phyloP scores from a whole-genome alignment of 768 basidiomycete species.

The Floccularia luteovirens region DNA sequence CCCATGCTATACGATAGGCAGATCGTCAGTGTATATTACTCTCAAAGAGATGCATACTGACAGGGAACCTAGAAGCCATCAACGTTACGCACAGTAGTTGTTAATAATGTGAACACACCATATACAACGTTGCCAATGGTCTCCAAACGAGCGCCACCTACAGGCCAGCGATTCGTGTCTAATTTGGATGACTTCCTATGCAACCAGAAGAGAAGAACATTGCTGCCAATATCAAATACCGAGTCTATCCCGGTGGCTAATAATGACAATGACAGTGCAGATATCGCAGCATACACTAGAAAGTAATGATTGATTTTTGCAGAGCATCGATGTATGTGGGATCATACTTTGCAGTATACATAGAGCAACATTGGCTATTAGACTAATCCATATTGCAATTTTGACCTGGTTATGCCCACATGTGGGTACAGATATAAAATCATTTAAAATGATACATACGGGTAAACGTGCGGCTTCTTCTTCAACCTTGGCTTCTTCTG shows the following conservation, averaged over 20 bases:
- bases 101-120: constrained; percentile 29
- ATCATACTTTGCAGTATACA: constrained; percentile 62
- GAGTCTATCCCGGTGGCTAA: constrained; percentile 90
- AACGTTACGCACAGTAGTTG: constrained; percentile 28
- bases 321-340: too few species aligned
- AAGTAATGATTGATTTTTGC: too few species aligned
- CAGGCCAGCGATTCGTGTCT: constrained; percentile 86
- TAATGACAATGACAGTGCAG: constrained; percentile 75
- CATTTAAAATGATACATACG: constrained; percentile 30
- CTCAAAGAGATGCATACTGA: constrained; percentile 7
- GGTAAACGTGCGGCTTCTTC: constrained; percentile 61
- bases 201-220: constrained; percentile 72
- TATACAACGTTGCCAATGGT: constrained; percentile 88
- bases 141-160: constrained; percentile 84
- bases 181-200: constrained; percentile 65
- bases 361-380: constrained; percentile 69
- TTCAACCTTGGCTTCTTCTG: constrained; percentile 68
- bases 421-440: not conserved
- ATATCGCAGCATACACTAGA: constrained; percentile 87
- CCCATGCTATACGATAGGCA: constrained; percentile 65
- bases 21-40: not conserved
- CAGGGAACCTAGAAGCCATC: constrained; percentile 17
- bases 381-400: constrained; percentile 80
- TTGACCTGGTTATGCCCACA: constrained; percentile 49
- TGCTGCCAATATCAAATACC: constrained; percentile 78